Evolutionary conservation across 2,329 filamentous ascomycete genomes (phyloP), one percentile per base, ranked within the genome.

Genomic region (Aspergillus novofumigatus): DNA sequence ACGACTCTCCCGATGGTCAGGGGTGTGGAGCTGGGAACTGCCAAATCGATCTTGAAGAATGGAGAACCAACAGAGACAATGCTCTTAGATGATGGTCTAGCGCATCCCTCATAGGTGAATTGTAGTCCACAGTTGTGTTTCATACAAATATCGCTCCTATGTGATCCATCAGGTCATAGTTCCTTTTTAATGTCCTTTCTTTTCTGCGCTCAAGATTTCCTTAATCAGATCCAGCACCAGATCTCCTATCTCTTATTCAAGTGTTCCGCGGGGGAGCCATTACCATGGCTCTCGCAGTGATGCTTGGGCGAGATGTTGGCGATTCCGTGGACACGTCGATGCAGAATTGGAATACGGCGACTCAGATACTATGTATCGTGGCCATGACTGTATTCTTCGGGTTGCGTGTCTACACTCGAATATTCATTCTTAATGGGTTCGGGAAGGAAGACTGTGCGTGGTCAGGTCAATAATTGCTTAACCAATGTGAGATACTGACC

Each of bases 371-470:
- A 52, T 70, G 68, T 44, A 69, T 70, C 11, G 48, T 60, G 20
- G 52, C 55, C 1, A 71, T 67, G 62, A 65, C 64, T 3, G 14
- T 65, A 4, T 69, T 68, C 56, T 69, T 68, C 38, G 53, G 45
- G 1, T 28, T 69, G 17, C 62, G 68, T 8, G 57, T 62, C 45
- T 71, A 65, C 47, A 64, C 67, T 9, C 60, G 66, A n/a, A 14
- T 59, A 3, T 63, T 59, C 26, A 59, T 69, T 25, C 58, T 66
- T 23, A 60, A 61, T 28, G 64, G 66, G 8, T 65, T 65, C 21
- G 56, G 53, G 3, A 65, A 60, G 48, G 66, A 69, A 44, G 68
- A 69, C 44, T 68, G 67, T 70, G 53, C 59, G 67, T 64, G 47
- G 17, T 47, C n/a, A 14, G 47, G 17, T 47, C n/a, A 14, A 25